phyloP scores from a whole-genome alignment of 768 basidiomycete genomes.

The Russula sp. region DNA sequence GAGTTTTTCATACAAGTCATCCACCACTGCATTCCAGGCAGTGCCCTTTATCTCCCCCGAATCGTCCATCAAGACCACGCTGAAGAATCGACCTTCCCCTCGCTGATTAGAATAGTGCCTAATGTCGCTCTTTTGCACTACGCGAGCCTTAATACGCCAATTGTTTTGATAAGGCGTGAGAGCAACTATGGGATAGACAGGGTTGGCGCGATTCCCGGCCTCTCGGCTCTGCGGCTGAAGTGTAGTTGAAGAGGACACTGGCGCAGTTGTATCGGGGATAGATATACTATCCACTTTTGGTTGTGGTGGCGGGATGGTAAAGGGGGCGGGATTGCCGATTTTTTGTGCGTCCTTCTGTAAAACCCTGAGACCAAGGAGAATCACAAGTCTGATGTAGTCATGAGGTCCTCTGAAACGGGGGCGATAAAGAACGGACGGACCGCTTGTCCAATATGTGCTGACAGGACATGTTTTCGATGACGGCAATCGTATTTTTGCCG shows the following conservation, averaged over 20 bases:
- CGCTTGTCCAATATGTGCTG: slow-evolving; percentile 80
- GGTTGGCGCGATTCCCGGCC: slow-evolving; percentile 23
- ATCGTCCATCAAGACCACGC: slow-evolving; percentile 89
- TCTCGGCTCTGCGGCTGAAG: slow-evolving; percentile 7
- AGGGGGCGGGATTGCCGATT: slow-evolving; percentile 55
- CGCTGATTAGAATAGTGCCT: slow-evolving; percentile 81
- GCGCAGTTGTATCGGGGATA: slow-evolving; percentile 24
- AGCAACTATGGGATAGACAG: slow-evolving; percentile 81
- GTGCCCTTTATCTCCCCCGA: slow-evolving; percentile 88
- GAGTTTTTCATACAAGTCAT: slow-evolving; percentile 74
- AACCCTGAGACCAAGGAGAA: slow-evolving; percentile 62
- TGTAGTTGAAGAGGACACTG: slow-evolving; percentile 9
- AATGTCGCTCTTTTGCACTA: slow-evolving; percentile 84
- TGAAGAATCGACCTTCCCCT: slow-evolving; percentile 95
- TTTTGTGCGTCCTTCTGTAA: slow-evolving; percentile 52
- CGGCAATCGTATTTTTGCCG: slow-evolving; percentile 57
- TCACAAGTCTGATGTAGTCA: slow-evolving; percentile 53
- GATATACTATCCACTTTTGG: slow-evolving; percentile 23
- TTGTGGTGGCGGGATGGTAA: slow-evolving; percentile 24
- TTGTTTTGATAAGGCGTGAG: slow-evolving; percentile 96
- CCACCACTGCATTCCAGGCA: slow-evolving; percentile 80
- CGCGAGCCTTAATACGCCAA: slow-evolving; percentile 96
- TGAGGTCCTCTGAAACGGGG: slow-evolving; percentile 4
- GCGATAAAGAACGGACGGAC: slow-evolving; percentile 37
- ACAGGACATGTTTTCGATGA: slow-evolving; percentile 68